These are phyloP conservation scores for Lathyrus sativus DNA, from an alignment of 306 rosid genomes.

Conservation along the genomic window DNA sequence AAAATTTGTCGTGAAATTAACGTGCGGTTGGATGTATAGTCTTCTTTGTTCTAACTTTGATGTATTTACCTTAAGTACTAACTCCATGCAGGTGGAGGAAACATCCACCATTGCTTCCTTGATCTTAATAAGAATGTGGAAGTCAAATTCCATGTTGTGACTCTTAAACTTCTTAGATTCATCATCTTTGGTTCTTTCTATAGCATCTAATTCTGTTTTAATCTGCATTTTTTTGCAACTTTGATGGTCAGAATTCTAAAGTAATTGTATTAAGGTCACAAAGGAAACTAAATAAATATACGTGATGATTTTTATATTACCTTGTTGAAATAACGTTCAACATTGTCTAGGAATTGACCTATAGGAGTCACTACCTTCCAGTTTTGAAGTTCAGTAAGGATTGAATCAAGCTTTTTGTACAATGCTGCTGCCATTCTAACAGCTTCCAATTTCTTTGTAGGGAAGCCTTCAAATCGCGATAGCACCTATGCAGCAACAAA, in stretches of 20 bases:
- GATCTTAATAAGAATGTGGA: conserved; percentile 60
- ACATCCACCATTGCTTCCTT: conserved; percentile 84
- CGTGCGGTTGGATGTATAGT: not conserved
- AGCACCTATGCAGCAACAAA: conserved; percentile 50
- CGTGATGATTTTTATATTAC: conserved; percentile 33
- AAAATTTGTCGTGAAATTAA: not conserved
- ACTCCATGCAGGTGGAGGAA: conserved; percentile 87
- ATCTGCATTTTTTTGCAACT: conserved; percentile 44
- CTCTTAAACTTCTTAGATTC: conserved; percentile 63
- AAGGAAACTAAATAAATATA: not conserved
- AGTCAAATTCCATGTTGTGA: conserved; percentile 79
- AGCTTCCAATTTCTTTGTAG: conserved; percentile 73
- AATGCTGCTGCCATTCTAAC: conserved; percentile 68
- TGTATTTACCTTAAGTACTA: conserved; percentile 55
- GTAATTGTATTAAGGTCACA: not conserved
- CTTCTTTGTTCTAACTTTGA: conserved; percentile 36
- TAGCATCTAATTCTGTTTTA: conserved; percentile 64
- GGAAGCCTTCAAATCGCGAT: conserved; percentile 77
- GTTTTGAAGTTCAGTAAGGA: conserved; percentile 57
- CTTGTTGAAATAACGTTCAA: conserved; percentile 74
- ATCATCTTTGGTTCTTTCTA: conserved; percentile 74
- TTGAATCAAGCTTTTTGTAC: conserved; percentile 53
- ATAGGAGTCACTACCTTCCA: conserved; percentile 64
- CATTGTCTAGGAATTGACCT: conserved; percentile 56
- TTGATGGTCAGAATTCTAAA: conserved; percentile 19